These are phyloP conservation scores for Xylaria telfairii DNA, from an alignment of 495 filamentous ascomycete species.

Conservation along the genomic window DNA sequence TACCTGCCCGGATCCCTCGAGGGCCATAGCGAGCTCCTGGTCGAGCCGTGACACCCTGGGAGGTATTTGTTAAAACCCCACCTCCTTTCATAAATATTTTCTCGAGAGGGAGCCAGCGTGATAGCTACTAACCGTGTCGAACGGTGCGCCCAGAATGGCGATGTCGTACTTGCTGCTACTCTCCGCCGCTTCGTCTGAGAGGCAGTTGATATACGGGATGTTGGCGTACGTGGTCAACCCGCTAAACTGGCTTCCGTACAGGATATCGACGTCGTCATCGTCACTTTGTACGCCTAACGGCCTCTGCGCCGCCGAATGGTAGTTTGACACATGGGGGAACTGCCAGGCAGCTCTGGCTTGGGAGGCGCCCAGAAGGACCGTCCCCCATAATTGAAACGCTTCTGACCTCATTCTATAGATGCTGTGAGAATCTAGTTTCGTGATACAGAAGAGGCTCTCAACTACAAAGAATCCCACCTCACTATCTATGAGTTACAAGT, in stretches of 20 bases:
- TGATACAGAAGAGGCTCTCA: neutral
- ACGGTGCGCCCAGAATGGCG: conserved; percentile 74
- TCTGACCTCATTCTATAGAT: neutral
- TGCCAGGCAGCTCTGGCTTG: conserved; percentile 26
- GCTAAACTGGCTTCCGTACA: conserved; percentile 55
- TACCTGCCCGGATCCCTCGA: conserved; percentile 78
- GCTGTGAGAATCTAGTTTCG: neutral
- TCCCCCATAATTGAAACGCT: neutral
- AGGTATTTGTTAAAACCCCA: neutral
- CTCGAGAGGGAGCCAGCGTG: neutral
- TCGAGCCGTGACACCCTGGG: conserved; percentile 47
- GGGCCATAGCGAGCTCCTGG: conserved; percentile 87
- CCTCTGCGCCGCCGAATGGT: conserved; percentile 20
- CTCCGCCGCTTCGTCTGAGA: conserved; percentile 66
- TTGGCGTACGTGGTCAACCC: conserved; percentile 80
- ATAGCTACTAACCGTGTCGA: conserved; percentile 51
- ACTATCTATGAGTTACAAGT: too few relatives aligned
- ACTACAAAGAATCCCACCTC: neutral
- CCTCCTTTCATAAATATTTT: neutral
- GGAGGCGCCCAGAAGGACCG: neutral
- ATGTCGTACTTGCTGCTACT: conserved; percentile 76
- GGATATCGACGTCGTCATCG: conserved; percentile 37
- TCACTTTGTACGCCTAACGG: conserved; percentile 28
- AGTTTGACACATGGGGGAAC: conserved; percentile 28
- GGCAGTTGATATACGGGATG: conserved; percentile 78